Conservation (phyloP, 352 stramenopile genomes). For the Peronospora farinosa region DNA sequence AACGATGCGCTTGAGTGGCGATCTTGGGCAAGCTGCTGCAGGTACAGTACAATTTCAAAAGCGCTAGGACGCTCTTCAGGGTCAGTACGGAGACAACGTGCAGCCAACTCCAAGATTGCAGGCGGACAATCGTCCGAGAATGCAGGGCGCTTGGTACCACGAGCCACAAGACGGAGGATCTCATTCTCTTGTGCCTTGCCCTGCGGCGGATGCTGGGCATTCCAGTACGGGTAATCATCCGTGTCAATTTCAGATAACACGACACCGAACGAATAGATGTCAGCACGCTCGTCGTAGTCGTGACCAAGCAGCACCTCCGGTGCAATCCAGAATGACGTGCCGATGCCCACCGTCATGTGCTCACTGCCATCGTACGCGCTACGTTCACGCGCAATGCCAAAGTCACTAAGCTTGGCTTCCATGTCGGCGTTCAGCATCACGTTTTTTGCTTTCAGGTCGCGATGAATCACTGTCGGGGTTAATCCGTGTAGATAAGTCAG, state of each 20-base stretch:
- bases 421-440: conserved; percentile 40
- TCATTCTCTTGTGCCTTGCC: conserved; percentile 47
- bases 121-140: conserved; percentile 51
- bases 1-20: conserved; percentile 15
- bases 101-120: conserved; percentile 43
- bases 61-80: conserved; percentile 49
- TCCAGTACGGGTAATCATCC: conserved; percentile 64
- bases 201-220: conserved; percentile 34
- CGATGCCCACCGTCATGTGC: conserved; percentile 59
- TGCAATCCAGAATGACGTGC: conserved; percentile 65
- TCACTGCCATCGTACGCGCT: conserved; percentile 43
- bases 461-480: conserved; percentile 48
- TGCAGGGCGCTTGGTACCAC: conserved; percentile 35
- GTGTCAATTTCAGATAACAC: conserved; percentile 56
- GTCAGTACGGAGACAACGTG: conserved; percentile 44
- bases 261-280: conserved; percentile 49
- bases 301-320: conserved; percentile 49
- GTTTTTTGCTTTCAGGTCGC: conserved; percentile 47
- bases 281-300: conserved; percentile 42
- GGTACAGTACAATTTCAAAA: conserved; percentile 41
- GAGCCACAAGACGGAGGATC: conserved; percentile 54
- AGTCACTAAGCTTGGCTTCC: conserved; percentile 70
- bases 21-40: conserved; percentile 39
- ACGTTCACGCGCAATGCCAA: conserved; percentile 52
- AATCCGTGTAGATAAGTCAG: conserved; percentile 59